Conservation (phyloP, 2,329 filamentous ascomycete species). For the Fusarium sp. region DNA sequence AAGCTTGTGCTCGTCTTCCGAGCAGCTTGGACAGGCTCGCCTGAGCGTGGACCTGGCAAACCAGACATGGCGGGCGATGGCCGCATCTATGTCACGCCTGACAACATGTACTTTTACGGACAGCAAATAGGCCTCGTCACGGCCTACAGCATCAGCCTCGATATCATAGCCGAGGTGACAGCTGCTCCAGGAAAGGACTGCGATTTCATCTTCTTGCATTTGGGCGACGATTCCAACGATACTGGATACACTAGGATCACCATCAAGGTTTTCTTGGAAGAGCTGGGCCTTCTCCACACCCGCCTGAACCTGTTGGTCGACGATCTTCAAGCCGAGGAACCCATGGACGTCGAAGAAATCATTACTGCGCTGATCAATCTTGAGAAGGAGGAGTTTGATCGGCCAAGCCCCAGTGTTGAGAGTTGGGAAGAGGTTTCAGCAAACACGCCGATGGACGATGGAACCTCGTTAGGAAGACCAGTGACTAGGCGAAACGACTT, state of each 20-base stretch:
- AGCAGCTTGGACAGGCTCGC: conserved; percentile 79
- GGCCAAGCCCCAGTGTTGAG: conserved; percentile 77
- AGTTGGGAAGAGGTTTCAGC: conserved; percentile 89
- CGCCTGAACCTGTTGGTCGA: conserved; percentile 88
- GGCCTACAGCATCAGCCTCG: conserved; percentile 80
- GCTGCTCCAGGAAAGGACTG: conserved; percentile 90
- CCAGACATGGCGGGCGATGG: conserved; percentile 69
- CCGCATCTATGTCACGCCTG: conserved; percentile 86
- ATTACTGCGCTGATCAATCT: conserved; percentile 79
- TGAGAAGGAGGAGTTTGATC: conserved; percentile 70
- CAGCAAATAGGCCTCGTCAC: conserved; percentile 92
- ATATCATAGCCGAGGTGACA: conserved; percentile 87
- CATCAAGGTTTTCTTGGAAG: conserved; percentile 93
- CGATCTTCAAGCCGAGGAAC: conserved; percentile 78
- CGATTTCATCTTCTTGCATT: conserved; percentile 90
- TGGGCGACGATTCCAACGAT: conserved; percentile 69
- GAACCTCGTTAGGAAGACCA: conserved; percentile 55
- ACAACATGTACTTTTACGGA: conserved; percentile 95
- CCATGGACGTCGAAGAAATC: conserved; percentile 74
- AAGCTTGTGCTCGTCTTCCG: conserved; percentile 92
- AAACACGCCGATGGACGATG: conserved; percentile 68
- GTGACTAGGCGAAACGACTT: conserved; percentile 48
- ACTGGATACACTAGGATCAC: conserved; percentile 79
- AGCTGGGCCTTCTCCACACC: conserved; percentile 82
- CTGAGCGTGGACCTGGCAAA: conserved; percentile 53